phyloP scores from a whole-genome alignment of 768 basidiomycete species.

The Daedalea quercina region DNA sequence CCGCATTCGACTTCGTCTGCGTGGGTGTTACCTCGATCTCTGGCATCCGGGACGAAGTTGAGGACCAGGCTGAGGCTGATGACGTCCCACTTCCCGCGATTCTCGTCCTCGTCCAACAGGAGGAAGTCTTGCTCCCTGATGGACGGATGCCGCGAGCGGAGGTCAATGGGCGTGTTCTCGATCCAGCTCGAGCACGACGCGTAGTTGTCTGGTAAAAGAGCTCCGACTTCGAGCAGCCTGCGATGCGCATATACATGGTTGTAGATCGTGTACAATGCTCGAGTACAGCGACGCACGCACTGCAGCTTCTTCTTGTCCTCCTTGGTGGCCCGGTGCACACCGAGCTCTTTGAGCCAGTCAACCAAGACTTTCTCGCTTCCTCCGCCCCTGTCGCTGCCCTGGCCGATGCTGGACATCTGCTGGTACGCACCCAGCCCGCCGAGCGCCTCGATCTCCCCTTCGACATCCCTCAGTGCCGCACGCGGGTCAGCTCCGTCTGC shows the following conservation, averaged over 20 bases:
- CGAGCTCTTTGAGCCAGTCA: conserved; percentile 60
- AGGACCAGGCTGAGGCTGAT: conserved; percentile 85
- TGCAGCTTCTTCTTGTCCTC: conserved; percentile 22
- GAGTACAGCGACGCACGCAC: conserved; percentile 26
- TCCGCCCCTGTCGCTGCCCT: conserved; percentile 76
- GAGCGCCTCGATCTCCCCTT: conserved; percentile 54
- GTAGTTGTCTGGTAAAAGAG: conserved; percentile 82
- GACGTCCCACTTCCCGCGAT: conserved; percentile 61
- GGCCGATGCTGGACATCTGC: conserved; percentile 75
- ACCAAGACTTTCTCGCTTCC: conserved; percentile 82
- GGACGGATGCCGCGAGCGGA: conserved; percentile 74
- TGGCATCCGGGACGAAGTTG: conserved; percentile 77
- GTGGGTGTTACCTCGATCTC: conserved; percentile 57
- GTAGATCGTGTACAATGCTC: neutral
- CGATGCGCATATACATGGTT: neutral
- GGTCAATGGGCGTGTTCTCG: conserved; percentile 67
- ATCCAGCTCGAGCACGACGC: conserved; percentile 63
- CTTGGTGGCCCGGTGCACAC: conserved; percentile 11
- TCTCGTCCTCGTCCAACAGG: conserved; percentile 42
- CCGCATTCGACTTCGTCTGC: neutral
- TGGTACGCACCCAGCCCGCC: conserved; percentile 83
- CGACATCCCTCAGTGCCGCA: conserved; percentile 42
- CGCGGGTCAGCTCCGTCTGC: conserved; percentile 3
- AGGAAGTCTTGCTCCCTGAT: conserved; percentile 89
- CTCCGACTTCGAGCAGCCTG: conserved; percentile 86